Base-by-base conservation (phyloP, 2,329 filamentous ascomycete genomes). In the Fusarium sp. region DNA sequence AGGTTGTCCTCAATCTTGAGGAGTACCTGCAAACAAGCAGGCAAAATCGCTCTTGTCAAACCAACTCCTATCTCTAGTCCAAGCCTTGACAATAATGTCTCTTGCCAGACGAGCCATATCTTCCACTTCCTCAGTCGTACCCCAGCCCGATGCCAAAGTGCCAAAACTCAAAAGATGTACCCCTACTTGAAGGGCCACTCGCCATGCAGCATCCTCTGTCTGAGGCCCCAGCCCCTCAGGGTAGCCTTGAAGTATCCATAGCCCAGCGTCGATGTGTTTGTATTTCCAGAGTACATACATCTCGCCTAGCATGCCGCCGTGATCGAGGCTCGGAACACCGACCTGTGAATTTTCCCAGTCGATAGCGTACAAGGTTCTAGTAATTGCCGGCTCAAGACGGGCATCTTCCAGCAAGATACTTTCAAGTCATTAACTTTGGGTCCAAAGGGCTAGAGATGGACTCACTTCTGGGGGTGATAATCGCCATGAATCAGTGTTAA, bases 111-210 rank as follows among this genome's bases (percentile, higher is more conserved):
- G 44, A 25, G 42, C 66, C 38, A 69, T 19, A 6, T 52, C 38
- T 18, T 58, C 50, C 8, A 46, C 28, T 30, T 69, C 32, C 32
- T n/a, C 40, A 4, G 28, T 30, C 2, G 50, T 53, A 15, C 33
- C 56, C 37, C 37, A 33, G 3, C 25, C 59, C 8, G 58, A 37
- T 10, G 59, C 35, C 12, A 63, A 5, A 4, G 37, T 57, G 9
- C 64, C 50, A 42, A 68, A 69, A 11, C 63, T 68, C 33, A 67
- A 13, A 9, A 68, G 64, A 69, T 63, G 63, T 3, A 67, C 63
- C 5, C 66, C 44, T 5, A 63, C 21, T 28, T 69, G 63, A 11
- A 67, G 16, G 6, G 44, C 63, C 35, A 63, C 6, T 37, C 63
- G 25, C 43, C 63, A 63, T 19, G 28, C 25, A 32, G 28, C 21